Evolutionary conservation across 129 eudicot genomes (phyloP), one percentile per base, ranked within the genome.

Genomic region (sunflower (Helianthus annuus)): DNA sequence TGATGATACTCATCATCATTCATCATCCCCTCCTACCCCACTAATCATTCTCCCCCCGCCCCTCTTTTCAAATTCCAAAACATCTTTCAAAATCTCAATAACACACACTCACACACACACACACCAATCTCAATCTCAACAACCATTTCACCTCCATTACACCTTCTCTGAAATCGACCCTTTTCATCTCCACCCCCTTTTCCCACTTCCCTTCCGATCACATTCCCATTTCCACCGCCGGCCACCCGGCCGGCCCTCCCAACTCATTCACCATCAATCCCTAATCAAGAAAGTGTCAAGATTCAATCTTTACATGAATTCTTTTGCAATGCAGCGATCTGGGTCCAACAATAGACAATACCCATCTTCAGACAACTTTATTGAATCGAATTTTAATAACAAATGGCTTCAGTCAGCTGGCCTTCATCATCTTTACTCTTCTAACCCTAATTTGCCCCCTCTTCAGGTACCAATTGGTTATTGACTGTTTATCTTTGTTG

Each of bases 381-480:
- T 87, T 12, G 97, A 90, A 24, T 7, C 75, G 2, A 71, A 60
- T 71, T 81, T 85, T 42, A 90, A 85, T 44, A 88, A 83, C 44
- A 80, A 86, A 38, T 90, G 97, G 97, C 86, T 81, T 40, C 91
- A 90, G 66, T 87, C 97, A 75, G 85, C 90, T 70, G 97, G 91
- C 4, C 84, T 89, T 56, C 96, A 88, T 67, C 85, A 85, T 59
- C 78, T 88, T 24, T 81, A 89, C 51, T 81, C 96, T 9, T 76
- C 89, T 6, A 83, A 76, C 73, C 78, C 82, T 48, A 77, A 83
- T 68, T 71, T 72, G 14, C 66, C 71, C 34, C 81, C 81, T 10
- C 71, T 77, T 7, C 81, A 77, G 81, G 81, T 77, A 24, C 46
- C 46, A 42, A 0, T 9, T 42, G 10, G 10, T 42, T 42, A 6